Evolutionary conservation across 345 rosid genomes (phyloP).

Genomic region (Reutealis trisperma): DNA sequence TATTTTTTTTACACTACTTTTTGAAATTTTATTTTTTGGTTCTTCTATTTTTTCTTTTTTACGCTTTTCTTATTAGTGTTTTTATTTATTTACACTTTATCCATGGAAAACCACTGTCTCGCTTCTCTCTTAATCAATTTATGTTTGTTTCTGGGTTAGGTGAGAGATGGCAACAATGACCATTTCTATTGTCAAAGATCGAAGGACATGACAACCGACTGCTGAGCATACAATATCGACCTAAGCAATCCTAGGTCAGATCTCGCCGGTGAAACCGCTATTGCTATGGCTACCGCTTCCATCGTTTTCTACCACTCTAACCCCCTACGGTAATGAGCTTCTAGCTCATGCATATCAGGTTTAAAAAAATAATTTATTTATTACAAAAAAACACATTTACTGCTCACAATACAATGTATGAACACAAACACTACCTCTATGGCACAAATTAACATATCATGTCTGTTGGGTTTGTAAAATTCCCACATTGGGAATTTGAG

Average conservation of each 20-base stretch:
- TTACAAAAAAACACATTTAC: too few relatives aligned
- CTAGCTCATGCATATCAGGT: constrained; percentile 88
- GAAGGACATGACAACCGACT: constrained; percentile 97
- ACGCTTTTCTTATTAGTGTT: too few relatives aligned
- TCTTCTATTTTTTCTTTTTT: too few relatives aligned
- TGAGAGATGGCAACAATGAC: constrained; percentile 96
- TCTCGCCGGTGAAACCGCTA: constrained; percentile 97
- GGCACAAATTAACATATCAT: constrained; percentile 8
- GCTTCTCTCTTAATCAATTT: background rate
- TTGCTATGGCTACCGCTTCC: constrained; percentile 98
- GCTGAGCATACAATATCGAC: constrained; percentile 89
- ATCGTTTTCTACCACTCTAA: constrained; percentile 76
- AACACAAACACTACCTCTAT: too few relatives aligned
- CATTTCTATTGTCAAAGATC: constrained; percentile 99
- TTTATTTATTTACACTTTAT: too few relatives aligned
- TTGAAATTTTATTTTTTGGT: too few relatives aligned
- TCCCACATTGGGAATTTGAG: too few relatives aligned
- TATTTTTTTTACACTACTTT: too few relatives aligned
- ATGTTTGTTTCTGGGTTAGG: constrained; percentile 43
- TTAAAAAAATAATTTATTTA: too few relatives aligned
- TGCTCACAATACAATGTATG: too few relatives aligned
- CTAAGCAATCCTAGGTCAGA: constrained; percentile 96
- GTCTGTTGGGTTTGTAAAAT: too few relatives aligned
- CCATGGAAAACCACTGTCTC: too few relatives aligned
- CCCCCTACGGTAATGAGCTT: constrained; percentile 69